Conservation (phyloP, 2,329 filamentous ascomycete species). For the Nigrospora oryzae region DNA sequence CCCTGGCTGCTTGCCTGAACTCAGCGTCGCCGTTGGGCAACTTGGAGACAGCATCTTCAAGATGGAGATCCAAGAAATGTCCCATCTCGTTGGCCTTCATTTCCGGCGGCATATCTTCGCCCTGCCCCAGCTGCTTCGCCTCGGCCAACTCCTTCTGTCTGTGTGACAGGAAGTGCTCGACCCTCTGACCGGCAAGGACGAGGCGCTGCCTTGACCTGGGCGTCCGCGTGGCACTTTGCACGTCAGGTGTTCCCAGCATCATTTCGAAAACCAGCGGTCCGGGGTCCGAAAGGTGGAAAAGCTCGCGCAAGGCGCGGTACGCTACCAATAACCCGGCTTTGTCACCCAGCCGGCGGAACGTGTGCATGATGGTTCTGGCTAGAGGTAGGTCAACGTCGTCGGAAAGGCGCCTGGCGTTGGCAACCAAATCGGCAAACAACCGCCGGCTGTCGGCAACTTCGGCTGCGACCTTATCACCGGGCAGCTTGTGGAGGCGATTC, state of each 20-base stretch:
- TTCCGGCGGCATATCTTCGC: slow-evolving; percentile 24
- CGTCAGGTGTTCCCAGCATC: slow-evolving; percentile 32
- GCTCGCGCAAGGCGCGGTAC: slow-evolving; percentile 30
- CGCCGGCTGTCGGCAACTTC: slow-evolving; percentile 27
- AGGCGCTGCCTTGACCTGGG: slow-evolving; percentile 30
- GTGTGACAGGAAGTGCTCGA: slow-evolving; percentile 28
- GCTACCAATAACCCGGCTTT: slow-evolving; percentile 35
- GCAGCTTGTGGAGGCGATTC: slow-evolving; percentile 35
- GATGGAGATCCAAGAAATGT: slow-evolving; percentile 30
- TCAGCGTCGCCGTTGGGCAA: slow-evolving; percentile 13
- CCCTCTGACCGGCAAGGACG: slow-evolving; percentile 29
- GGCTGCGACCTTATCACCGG: slow-evolving; percentile 15
- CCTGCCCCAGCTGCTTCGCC: slow-evolving; percentile 17
- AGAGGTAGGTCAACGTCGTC: slow-evolving; percentile 34
- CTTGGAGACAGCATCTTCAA: slow-evolving; percentile 15
- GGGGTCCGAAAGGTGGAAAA: slow-evolving; percentile 34
- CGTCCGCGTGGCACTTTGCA: slow-evolving; percentile 29
- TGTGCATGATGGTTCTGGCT: slow-evolving; percentile 40
- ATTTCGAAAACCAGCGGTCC: slow-evolving; percentile 39
- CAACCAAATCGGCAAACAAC: slow-evolving; percentile 39
- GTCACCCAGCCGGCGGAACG: slow-evolving; percentile 38
- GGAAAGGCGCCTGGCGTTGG: slow-evolving; percentile 14
- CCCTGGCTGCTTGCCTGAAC: slow-evolving; percentile 23
- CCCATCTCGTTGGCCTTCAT: slow-evolving; percentile 29
- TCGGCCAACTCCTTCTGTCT: slow-evolving; percentile 13